These are phyloP conservation scores for Spergularia marina DNA, from an alignment of 148 eudicot species.

Conservation along the genomic window DNA sequence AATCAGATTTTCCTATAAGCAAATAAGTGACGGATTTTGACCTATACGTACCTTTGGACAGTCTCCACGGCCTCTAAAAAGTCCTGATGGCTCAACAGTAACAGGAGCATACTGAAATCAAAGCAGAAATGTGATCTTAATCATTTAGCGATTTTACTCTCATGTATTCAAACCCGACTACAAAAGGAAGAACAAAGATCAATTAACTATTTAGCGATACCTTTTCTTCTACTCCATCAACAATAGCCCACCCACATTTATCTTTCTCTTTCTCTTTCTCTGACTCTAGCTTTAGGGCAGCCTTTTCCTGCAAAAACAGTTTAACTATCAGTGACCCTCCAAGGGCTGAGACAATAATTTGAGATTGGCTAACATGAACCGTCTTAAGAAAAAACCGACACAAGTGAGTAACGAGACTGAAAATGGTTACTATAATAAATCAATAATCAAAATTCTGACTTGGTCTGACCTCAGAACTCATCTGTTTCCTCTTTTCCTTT, in stretches of 20 bases:
- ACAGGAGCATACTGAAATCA: conserved; percentile 61
- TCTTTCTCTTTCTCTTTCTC: conserved; percentile 44
- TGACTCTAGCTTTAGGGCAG: conserved; percentile 54
- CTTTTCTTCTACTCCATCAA: conserved; percentile 78
- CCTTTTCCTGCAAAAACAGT: conserved; percentile 59
- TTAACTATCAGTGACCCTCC: neutral
- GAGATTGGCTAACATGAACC: neutral
- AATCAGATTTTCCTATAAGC: too few species aligned
- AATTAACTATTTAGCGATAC: conserved; percentile 18
- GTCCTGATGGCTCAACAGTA: conserved; percentile 75
- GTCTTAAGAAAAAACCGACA: too few species aligned
- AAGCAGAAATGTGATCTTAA: neutral
- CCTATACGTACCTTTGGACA: conserved; percentile 54
- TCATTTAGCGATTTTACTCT: neutral
- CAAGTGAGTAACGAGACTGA: too few species aligned
- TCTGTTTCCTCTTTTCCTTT: neutral
- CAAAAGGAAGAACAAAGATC: too few species aligned
- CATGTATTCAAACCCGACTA: too few species aligned
- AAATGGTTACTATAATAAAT: too few species aligned
- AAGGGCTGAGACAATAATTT: neutral
- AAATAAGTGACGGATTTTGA: too few species aligned
- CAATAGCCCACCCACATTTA: conserved; percentile 78
- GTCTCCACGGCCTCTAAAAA: conserved; percentile 83
- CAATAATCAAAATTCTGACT: too few species aligned
- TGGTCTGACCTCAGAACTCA: neutral